Evolutionary conservation across 495 filamentous ascomycete genomes (phyloP).

Genomic region (Talaromyces adpressus): DNA sequence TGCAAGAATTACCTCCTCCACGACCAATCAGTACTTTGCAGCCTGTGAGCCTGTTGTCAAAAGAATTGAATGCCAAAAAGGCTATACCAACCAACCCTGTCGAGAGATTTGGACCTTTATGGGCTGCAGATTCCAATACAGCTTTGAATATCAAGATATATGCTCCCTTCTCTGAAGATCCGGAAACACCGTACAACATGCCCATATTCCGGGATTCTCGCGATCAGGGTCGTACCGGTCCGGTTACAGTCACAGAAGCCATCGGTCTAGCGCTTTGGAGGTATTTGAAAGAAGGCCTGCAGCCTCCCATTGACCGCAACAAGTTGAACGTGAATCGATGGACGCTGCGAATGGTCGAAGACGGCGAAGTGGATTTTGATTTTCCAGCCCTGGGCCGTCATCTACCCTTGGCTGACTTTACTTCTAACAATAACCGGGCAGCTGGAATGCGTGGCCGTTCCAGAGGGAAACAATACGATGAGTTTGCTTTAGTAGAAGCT

Average conservation of each 20-base stretch:
- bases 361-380: conserved; percentile 92
- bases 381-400: conserved; percentile 81
- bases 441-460: conserved; percentile 58
- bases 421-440: conserved; percentile 78
- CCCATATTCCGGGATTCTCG: conserved; percentile 71
- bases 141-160: conserved; percentile 83
- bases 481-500: conserved; percentile 86
- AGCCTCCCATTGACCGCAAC: conserved; percentile 59
- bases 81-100: conserved; percentile 76
- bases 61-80: conserved; percentile 69
- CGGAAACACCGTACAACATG: conserved; percentile 67
- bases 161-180: conserved; percentile 68
- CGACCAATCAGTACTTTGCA: conserved; percentile 79
- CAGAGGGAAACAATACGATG: conserved; percentile 80
- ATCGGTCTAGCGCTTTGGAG: conserved; percentile 86
- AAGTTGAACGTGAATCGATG: conserved; percentile 86
- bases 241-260: conserved; percentile 78
- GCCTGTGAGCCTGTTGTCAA: conserved; percentile 66
- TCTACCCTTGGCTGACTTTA: conserved; percentile 75
- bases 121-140: conserved; percentile 76
- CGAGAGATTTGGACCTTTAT: conserved; percentile 77
- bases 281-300: conserved; percentile 73
- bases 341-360: conserved; percentile 91
- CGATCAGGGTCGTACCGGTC: conserved; percentile 54
- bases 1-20: conserved; percentile 82